Conservation (phyloP, 768 basidiomycete genomes). For the Hirschioporus abietinus region DNA sequence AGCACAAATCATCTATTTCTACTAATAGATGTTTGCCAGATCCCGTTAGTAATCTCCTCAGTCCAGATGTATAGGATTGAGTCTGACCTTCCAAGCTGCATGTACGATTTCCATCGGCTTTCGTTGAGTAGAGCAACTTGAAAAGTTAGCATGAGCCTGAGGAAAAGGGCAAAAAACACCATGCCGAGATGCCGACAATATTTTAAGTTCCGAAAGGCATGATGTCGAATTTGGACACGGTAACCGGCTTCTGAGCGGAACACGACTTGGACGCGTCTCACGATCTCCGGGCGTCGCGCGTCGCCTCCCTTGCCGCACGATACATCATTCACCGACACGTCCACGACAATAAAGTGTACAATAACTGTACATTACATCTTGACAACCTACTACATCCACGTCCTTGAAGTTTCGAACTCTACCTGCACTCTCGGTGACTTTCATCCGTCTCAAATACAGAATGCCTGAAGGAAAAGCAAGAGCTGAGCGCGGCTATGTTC, state of each 20-base stretch:
- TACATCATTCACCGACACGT: not conserved
- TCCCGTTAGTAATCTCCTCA: no score
- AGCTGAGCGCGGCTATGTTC: constrained; percentile 56
- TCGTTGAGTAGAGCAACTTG: no score
- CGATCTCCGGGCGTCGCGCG: not conserved
- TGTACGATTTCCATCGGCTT: no score
- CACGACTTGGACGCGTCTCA: not conserved
- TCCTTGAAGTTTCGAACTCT: not conserved
- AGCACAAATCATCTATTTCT: no score
- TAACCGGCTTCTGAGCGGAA: not conserved
- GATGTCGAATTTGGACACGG: not conserved
- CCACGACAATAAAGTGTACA: not conserved
- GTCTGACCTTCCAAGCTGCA: no score
- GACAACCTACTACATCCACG: not conserved
- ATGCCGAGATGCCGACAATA: no score
- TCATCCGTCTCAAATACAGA: not conserved
- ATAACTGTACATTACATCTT: not conserved
- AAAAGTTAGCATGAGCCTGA: no score
- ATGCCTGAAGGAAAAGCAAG: not conserved
- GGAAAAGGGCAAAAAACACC: no score
- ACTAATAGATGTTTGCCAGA: no score
- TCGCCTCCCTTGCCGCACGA: not conserved
- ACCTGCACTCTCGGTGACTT: not conserved
- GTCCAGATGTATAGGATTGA: no score
- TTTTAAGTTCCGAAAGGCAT: no score